Base-by-base conservation (phyloP, 805 yeast genomes). In the Saccharomycopsis javanensis region DNA sequence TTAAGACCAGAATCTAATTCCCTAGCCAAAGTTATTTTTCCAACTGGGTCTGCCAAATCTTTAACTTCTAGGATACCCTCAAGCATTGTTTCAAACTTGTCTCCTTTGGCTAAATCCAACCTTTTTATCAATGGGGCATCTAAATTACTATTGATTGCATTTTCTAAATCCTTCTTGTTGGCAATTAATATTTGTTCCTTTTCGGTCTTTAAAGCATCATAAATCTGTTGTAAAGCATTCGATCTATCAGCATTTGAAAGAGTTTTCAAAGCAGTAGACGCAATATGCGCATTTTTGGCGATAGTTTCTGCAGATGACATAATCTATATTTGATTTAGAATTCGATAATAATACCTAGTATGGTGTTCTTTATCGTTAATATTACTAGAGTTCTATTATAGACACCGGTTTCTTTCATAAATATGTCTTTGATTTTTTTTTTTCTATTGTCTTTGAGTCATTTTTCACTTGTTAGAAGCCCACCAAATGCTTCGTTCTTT, bases 21-120 rank as follows among this genome's bases (percentile, higher is more conserved):
- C 48, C 85, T 82, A 37, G 95, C 90, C 64, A 94, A 74, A 1
- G 94, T 86, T 61, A 86, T 72, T 68, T 85, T 86, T n/a, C 97
- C 96, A 42, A 92, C 85, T 16, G 99, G 99, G 68, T 94, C 98
- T 31, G 84, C 87, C 55, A 94, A 76, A 2, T 79, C 79, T 1
- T 96, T 94, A 18, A 94, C 99, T 64, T 94, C 99, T 51, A 86
- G 74, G 15, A 94, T 83, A 27, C 99, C 99, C 68, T 90, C 94
- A 55, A 92, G 79, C 99, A 94, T 94, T 28, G 87, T 75, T 61
- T 91, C 98, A 66, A 81, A 94, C 70, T 95, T 94, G 59, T 86
- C 97, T 55, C 85, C 82, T 61, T 79, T 81, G 51, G 87, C 79
- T 42, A 94, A 75, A 68, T 95, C 98, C 15, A 94, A 75, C 64